Evolutionary conservation across 139 green algal species (phyloP), one percentile per base, ranked within the genome.

Genomic region (Tetradesmus lagerheimii): DNA sequence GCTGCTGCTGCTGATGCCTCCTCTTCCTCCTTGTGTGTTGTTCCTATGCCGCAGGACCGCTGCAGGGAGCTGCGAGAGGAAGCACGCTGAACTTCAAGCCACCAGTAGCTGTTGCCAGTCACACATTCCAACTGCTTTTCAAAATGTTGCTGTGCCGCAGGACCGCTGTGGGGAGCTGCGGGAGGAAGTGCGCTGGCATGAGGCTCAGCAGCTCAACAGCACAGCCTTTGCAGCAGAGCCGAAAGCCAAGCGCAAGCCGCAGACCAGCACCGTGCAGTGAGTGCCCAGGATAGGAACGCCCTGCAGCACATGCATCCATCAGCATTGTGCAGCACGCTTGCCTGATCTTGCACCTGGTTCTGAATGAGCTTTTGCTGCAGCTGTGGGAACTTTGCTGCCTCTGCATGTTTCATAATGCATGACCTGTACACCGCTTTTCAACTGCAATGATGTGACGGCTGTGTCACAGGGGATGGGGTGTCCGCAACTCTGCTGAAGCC

Each of bases 151-250:
- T 18, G 8, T n/a, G 2, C 57, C 89, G 47, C 93, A 97, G 93
- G 93, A 95, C 41, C 92, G 92, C 80, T 95, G 94, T 57, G 79
- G 85, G 20, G 96, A 97, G 94, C 90, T 96, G 84, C 91, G 91
- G 0, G 96, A 97, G 85, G 95, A 98, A 90, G 90, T 98, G 20
- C 92, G 89, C 3, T 97, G 92, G 93, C 94, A 96, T 81, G 95
- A 97, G 89, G 86, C 92, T 76, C 92, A 96, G 90, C 94, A 93
- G 57, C 89, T 98, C 77, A 93, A 89, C 45, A 91, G 8, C 45
- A 84, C 83, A 25, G 91, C 75, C 6, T 67, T 85, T 47, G 67
- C 88, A 29, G 18, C 76, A 35, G 85, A 47, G 45, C 66, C 77
- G 37, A 84, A 85, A 39, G 83, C 43, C 62, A 82, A 80, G 76